Percentiles rank a stretch among this genome's conserved stretches.
Conservation (phyloP, 768 basidiomycete species). For the Auriscalpium vulgare region DNA sequence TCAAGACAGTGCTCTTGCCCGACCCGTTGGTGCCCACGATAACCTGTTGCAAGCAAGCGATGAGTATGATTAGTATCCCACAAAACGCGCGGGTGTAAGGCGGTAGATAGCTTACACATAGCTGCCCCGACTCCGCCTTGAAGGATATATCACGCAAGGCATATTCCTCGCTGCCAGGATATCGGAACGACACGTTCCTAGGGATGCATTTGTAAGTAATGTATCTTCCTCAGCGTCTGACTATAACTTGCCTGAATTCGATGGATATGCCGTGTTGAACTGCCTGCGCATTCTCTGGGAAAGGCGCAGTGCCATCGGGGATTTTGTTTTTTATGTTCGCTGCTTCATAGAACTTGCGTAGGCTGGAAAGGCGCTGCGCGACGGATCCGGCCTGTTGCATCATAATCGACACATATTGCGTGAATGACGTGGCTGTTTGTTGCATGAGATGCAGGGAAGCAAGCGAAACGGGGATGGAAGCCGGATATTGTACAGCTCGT, state of each 20-base stretch:
- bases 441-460: constrained; percentile 42
- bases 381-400: constrained; percentile 50
- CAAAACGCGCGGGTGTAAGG: too few species aligned
- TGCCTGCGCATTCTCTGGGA: constrained; percentile 40
- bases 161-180: constrained; percentile 43
- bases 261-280: constrained; percentile 43
- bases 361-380: constrained; percentile 41
- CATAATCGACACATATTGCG: constrained; percentile 39
- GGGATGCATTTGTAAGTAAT: neutral
- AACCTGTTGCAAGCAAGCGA: too few species aligned
- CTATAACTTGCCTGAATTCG: constrained; percentile 44
- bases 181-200: constrained; percentile 66
- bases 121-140: constrained; percentile 58
- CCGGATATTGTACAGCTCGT: constrained; percentile 1
- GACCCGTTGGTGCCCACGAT: constrained; percentile 77
- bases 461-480: constrained; percentile 13
- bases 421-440: constrained; percentile 45
- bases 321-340: constrained; percentile 52
- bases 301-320: constrained; percentile 41
- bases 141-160: constrained; percentile 63
- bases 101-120: constrained; percentile 50
- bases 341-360: constrained; percentile 59
- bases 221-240: neutral
- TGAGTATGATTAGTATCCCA: too few species aligned
- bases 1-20: constrained; percentile 73